These are phyloP conservation scores for Torulaspora indica DNA, from an alignment of 805 yeast genomes.

Conservation along the genomic window DNA sequence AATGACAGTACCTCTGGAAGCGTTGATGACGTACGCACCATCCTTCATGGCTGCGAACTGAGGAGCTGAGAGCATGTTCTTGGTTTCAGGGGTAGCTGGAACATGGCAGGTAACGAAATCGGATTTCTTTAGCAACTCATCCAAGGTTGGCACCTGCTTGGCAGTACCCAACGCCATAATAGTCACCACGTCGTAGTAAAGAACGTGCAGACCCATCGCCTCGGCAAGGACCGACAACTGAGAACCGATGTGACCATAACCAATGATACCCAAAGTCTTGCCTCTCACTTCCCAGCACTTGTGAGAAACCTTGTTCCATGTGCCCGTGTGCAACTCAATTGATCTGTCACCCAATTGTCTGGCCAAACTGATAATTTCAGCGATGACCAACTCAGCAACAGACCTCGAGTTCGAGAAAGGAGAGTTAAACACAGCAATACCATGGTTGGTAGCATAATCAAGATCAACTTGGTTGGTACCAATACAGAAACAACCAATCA, in stretches of 20 bases:
- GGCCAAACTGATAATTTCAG: slow-evolving; percentile 88
- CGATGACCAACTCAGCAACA: slow-evolving; percentile 95
- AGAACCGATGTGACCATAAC: slow-evolving; percentile 97
- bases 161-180: slow-evolving; percentile 98
- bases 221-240: slow-evolving; percentile 96
- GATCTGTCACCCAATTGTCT: slow-evolving; percentile 97
- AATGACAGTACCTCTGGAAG: slow-evolving; percentile 96
- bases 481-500: slow-evolving; percentile 96
- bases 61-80: slow-evolving; percentile 79
- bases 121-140: slow-evolving; percentile 71
- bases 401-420: slow-evolving; percentile 98
- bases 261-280: slow-evolving; percentile 92
- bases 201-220: slow-evolving; percentile 94
- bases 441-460: slow-evolving; percentile 83
- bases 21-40: slow-evolving; percentile 90
- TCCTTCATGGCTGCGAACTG: slow-evolving; percentile 95
- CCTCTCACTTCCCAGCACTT: slow-evolving; percentile 99
- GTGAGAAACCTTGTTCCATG: slow-evolving; percentile 94
- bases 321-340: slow-evolving; percentile 89
- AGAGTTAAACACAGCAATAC: slow-evolving; percentile 96
- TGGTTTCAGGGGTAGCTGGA: slow-evolving; percentile 90
- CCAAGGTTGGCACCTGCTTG: slow-evolving; percentile 79
- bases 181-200: slow-evolving; percentile 86
- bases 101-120: slow-evolving; percentile 94
- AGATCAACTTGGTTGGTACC: slow-evolving; percentile 98